Evolutionary conservation across 2,329 filamentous ascomycete genomes (phyloP).

Genomic region (Aureobasidium sp.): DNA sequence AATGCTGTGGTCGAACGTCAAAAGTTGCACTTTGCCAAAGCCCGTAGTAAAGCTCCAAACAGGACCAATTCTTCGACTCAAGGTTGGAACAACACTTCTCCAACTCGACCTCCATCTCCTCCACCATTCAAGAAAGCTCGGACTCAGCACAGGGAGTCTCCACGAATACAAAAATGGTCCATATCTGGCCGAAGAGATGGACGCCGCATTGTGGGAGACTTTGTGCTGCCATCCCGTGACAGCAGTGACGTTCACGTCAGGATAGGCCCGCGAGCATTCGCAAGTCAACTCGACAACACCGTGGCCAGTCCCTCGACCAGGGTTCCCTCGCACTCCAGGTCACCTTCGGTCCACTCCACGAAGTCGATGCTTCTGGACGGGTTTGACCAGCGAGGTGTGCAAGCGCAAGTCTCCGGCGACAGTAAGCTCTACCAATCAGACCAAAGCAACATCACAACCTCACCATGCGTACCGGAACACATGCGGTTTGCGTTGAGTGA

Average conservation of each 20-base stretch:
- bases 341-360: neutral
- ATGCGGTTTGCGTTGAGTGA: neutral
- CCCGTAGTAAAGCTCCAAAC: slow-evolving; percentile 25
- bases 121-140: neutral
- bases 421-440: neutral
- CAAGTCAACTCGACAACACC: slow-evolving; percentile 21
- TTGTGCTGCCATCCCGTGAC: neutral
- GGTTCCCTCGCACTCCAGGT: neutral
- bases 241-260: slow-evolving; percentile 24
- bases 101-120: neutral
- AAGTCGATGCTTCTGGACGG: slow-evolving; percentile 10
- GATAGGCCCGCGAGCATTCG: slow-evolving; percentile 28
- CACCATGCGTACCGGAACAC: neutral
- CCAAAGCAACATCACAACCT: neutral
- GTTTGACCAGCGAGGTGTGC: neutral
- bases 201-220: neutral
- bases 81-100: neutral
- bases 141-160: neutral
- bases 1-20: slow-evolving; percentile 34
- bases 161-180: neutral
- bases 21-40: slow-evolving; percentile 41
- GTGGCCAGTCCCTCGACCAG: slow-evolving; percentile 5
- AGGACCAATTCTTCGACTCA: slow-evolving; percentile 20
- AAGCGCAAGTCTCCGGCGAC: neutral
- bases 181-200: neutral